Percentiles rank a stretch among this genome's conserved stretches.
phyloP scores from a whole-genome alignment of 202 grass and related monocot genomes.

The Musa balbisiana region DNA sequence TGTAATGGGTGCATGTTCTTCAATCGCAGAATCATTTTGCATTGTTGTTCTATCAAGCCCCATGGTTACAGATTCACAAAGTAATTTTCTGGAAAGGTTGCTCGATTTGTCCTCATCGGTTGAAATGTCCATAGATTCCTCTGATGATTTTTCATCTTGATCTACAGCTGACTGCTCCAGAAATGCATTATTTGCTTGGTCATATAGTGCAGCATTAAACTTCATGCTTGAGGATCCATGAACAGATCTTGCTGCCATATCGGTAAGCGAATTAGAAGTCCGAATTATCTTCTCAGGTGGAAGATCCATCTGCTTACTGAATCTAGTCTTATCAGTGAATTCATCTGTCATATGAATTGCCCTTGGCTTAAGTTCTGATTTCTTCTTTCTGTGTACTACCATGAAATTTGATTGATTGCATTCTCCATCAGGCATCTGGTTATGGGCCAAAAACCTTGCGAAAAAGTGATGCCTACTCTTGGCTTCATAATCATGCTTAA shows the following conservation, averaged over 20 bases:
- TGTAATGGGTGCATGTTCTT: neutral
- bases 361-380: neutral
- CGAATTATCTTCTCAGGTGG: slow-evolving; percentile 29
- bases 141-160: too few species aligned
- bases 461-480: slow-evolving; percentile 33
- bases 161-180: neutral
- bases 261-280: slow-evolving; percentile 10
- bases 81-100: neutral
- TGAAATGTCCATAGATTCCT: neutral
- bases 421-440: slow-evolving; percentile 15
- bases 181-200: neutral
- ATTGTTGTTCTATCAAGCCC: neutral
- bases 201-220: neutral
- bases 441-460: slow-evolving; percentile 11
- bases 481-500: slow-evolving; percentile 35
- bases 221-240: slow-evolving; percentile 22
- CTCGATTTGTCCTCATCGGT: neutral
- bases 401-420: neutral
- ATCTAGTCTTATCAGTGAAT: slow-evolving; percentile 27
- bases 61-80: neutral
- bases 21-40: neutral
- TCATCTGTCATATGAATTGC: slow-evolving; percentile 25
- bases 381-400: slow-evolving; percentile 19
- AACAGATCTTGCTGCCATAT: neutral
- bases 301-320: slow-evolving; percentile 6